Percentiles rank a stretch among this genome's conserved stretches.
phyloP scores from a whole-genome alignment of 2,329 filamentous ascomycete genomes.

The Claviceps sp. region DNA sequence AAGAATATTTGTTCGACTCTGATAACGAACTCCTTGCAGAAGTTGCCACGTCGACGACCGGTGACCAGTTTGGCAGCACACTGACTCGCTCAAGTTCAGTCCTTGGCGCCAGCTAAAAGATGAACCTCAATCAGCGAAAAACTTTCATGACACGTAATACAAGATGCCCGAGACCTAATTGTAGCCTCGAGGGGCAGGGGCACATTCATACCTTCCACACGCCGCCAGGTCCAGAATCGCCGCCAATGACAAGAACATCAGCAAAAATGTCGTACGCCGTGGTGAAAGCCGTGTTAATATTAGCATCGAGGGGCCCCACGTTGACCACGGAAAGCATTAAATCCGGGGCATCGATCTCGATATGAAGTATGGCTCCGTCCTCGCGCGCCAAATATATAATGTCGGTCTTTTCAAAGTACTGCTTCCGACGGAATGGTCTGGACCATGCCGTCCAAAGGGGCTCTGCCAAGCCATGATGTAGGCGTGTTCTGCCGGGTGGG shows the following conservation, averaged over 20 bases:
- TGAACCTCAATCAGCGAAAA: not conserved
- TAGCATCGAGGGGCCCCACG: constrained; percentile 53
- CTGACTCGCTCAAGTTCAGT: constrained; percentile 29
- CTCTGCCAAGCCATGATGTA: constrained; percentile 30
- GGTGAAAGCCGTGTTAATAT: constrained; percentile 71
- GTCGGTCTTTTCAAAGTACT: constrained; percentile 53
- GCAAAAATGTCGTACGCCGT: constrained; percentile 53
- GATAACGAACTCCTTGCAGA: not conserved
- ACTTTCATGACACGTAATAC: constrained; percentile 4
- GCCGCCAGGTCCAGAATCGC: constrained; percentile 64
- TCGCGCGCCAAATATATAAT: constrained; percentile 78
- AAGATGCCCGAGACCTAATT: not conserved
- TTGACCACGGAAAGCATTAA: constrained; percentile 41
- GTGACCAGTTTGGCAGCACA: constrained; percentile 50
- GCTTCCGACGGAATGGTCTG: constrained; percentile 53
- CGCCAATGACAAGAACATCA: constrained; percentile 70
- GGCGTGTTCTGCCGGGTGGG: constrained; percentile 26
- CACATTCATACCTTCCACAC: constrained; percentile 48
- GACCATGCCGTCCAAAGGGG: constrained; percentile 80
- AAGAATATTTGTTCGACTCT: constrained; percentile 13
- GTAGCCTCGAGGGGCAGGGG: not conserved
- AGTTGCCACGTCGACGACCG: constrained; percentile 41
- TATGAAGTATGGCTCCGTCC: constrained; percentile 65
- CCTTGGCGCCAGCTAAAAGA: constrained; percentile 38
- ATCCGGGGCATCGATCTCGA: constrained; percentile 50